phyloP scores from a whole-genome alignment of 306 rosid species.

The Quercus glauca region DNA sequence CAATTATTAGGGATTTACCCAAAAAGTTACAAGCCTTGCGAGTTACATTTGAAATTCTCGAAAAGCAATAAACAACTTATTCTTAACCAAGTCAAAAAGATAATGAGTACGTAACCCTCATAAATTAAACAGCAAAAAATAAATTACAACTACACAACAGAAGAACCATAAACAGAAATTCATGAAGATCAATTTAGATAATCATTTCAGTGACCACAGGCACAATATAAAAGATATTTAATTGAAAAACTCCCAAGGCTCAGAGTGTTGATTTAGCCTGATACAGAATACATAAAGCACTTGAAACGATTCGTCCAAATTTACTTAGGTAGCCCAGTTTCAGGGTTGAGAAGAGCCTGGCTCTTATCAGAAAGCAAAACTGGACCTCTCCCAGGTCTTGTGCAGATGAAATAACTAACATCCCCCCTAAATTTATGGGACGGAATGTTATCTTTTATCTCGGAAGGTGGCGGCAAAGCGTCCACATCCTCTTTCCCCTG shows the following conservation, averaged over 20 bases:
- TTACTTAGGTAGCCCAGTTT: conserved; percentile 81
- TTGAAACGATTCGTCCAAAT: conserved; percentile 10
- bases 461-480: conserved; percentile 73
- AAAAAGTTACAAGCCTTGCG: not conserved
- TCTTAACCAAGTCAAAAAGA: not conserved
- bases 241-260: conserved; percentile 29
- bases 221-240: conserved; percentile 31
- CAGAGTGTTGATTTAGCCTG: conserved; percentile 8
- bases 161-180: conserved; percentile 35
- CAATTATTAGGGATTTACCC: not conserved
- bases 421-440: conserved; percentile 76
- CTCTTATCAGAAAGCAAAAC: conserved; percentile 68
- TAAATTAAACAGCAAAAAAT: conserved; percentile 16
- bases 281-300: conserved; percentile 23
- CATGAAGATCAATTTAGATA: conserved; percentile 19
- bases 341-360: conserved; percentile 69
- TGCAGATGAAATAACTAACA: conserved; percentile 93
- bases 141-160: conserved; percentile 25
- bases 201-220: conserved; percentile 18
- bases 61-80: conserved; percentile 12
- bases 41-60: not conserved
- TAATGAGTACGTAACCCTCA: not conserved
- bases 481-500: conserved; percentile 52
- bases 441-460: conserved; percentile 61
- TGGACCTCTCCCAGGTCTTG: conserved; percentile 94